Evolutionary conservation across 768 basidiomycete species (phyloP).

Genomic region (Suillus paluster): DNA sequence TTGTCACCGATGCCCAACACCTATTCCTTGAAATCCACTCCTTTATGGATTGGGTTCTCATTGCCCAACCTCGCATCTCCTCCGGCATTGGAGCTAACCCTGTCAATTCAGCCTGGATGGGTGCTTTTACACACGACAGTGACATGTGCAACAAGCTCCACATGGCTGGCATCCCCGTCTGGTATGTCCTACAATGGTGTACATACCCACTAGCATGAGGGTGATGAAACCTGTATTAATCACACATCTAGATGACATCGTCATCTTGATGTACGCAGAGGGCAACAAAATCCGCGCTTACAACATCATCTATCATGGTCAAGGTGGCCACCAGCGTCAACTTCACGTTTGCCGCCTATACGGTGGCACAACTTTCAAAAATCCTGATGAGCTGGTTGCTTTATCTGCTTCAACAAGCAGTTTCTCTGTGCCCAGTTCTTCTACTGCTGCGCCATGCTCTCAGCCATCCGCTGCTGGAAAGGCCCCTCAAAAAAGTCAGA

Average conservation of each 20-base stretch:
- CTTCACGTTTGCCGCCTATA: neutral
- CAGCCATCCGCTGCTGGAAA: too few relatives aligned
- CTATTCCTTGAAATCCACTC: neutral
- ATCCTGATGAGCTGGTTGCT: too few relatives aligned
- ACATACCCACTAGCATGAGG: neutral
- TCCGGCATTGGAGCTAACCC: neutral
- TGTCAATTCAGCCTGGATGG: neutral
- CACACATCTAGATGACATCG: neutral
- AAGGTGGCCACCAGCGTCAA: neutral
- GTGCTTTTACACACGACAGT: too few relatives aligned
- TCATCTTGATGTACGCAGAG: neutral
- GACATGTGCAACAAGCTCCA: too few relatives aligned
- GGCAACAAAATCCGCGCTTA: neutral
- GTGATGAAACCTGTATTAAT: neutral
- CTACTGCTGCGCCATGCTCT: too few relatives aligned
- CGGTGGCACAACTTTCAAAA: too few relatives aligned
- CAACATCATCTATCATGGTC: neutral
- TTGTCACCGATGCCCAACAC: neutral
- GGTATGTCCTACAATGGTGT: neutral
- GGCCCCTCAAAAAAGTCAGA: too few relatives aligned
- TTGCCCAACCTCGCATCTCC: neutral
- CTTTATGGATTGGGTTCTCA: neutral
- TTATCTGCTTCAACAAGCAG: too few relatives aligned
- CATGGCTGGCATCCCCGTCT: slow-evolving; percentile 1
- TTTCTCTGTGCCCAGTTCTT: too few relatives aligned